Evolutionary conservation across 108 stramenopile species (phyloP).

Genomic region (Pseudonitzschia pungens): DNA sequence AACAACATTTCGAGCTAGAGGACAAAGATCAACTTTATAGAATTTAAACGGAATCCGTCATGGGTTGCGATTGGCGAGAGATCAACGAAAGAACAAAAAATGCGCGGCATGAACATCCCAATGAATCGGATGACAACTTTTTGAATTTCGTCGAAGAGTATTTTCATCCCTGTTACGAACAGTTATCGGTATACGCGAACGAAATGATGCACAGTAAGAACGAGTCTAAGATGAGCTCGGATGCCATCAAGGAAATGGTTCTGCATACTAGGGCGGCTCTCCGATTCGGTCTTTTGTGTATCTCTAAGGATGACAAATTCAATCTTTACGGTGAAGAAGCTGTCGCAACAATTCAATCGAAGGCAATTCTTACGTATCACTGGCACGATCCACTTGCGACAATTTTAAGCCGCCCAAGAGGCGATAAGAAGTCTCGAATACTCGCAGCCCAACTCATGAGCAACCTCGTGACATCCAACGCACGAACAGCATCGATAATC

Average conservation of each 20-base stretch:
- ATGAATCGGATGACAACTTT: neutral
- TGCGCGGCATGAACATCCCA: neutral
- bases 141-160: slow-evolving; percentile 3
- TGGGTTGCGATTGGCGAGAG: slow-evolving; percentile 3
- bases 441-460: slow-evolving; percentile 59
- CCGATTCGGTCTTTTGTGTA: slow-evolving; percentile 42
- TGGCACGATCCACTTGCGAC: slow-evolving; percentile 23
- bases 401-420: slow-evolving; percentile 24
- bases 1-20: too few species aligned
- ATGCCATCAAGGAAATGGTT: slow-evolving; percentile 28
- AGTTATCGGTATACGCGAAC: slow-evolving; percentile 10
- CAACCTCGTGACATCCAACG: slow-evolving; percentile 75
- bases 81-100: slow-evolving; percentile 3
- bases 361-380: slow-evolving; percentile 9
- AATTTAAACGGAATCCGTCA: neutral
- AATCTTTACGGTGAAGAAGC: slow-evolving; percentile 10
- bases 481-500: slow-evolving; percentile 38
- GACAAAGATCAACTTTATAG: too few species aligned
- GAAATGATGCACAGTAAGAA: slow-evolving; percentile 4
- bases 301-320: slow-evolving; percentile 1
- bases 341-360: slow-evolving; percentile 19
- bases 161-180: slow-evolving; percentile 13
- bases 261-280: slow-evolving; percentile 40
- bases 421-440: slow-evolving; percentile 46
- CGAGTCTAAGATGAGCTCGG: neutral